phyloP scores from a whole-genome alignment of 495 filamentous ascomycete species.

The Tricharina praecox region DNA sequence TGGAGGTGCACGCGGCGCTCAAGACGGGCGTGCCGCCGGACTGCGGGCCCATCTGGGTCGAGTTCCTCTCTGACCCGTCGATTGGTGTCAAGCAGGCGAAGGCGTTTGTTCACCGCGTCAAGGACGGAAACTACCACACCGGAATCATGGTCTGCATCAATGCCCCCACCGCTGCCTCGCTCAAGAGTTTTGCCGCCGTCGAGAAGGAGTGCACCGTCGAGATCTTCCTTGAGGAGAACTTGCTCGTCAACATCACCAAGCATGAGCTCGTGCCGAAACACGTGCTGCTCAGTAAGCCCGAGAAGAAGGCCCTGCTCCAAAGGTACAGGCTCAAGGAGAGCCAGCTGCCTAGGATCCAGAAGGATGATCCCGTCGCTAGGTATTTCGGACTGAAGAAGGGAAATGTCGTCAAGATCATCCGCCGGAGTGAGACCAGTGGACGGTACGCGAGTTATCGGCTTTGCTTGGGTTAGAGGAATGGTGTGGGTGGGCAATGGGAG shows the following conservation, averaged over 20 bases:
- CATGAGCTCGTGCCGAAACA: constrained; percentile 95
- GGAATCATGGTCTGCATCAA: constrained; percentile 74
- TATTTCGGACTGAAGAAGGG: constrained; percentile 84
- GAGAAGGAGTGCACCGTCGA: constrained; percentile 58
- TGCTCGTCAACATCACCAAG: constrained; percentile 94
- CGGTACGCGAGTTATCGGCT: constrained; percentile 53
- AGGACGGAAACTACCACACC: constrained; percentile 59
- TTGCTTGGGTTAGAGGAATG: constrained; percentile 14
- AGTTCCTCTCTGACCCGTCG: constrained; percentile 60
- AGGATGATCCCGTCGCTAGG: constrained; percentile 76
- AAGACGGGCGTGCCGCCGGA: constrained; percentile 42
- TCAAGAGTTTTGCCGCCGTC: constrained; percentile 60
- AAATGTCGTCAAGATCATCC: constrained; percentile 96
- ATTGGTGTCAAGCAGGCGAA: constrained; percentile 87
- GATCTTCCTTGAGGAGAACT: constrained; percentile 84
- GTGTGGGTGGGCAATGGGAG: background rate
- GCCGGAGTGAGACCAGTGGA: constrained; percentile 61
- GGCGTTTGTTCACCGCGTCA: constrained; percentile 65
- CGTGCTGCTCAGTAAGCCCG: constrained; percentile 70
- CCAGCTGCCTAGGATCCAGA: constrained; percentile 81
- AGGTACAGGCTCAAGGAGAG: constrained; percentile 93
- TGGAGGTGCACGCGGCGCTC: constrained; percentile 62
- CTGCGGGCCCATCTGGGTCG: constrained; percentile 80
- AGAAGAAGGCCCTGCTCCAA: constrained; percentile 67
- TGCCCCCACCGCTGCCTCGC: constrained; percentile 65